A percentile compares a stretch with the other conserved stretches of the same genome.
Conservation (phyloP, 305 asterid species). For the Fraxinus baroniana region DNA sequence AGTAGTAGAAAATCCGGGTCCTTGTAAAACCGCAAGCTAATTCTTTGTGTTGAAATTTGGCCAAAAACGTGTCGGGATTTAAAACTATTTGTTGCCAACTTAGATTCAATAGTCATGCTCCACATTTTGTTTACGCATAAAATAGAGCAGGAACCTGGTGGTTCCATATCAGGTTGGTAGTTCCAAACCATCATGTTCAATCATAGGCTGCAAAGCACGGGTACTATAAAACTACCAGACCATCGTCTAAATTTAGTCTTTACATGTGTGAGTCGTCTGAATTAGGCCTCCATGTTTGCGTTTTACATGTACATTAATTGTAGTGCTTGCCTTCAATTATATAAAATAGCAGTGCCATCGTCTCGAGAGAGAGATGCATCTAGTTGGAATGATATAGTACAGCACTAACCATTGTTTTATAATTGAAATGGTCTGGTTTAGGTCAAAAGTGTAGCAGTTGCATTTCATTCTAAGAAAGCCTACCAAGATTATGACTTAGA, state of each 20-base stretch:
- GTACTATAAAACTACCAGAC: neutral
- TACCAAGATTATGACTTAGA: too few relatives aligned
- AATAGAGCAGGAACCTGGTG: neutral
- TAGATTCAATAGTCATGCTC: neutral
- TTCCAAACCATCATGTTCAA: neutral
- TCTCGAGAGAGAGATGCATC: neutral
- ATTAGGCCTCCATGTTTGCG: too few relatives aligned
- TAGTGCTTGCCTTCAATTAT: too few relatives aligned
- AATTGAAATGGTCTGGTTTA: neutral
- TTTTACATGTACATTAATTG: too few relatives aligned
- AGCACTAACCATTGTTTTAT: neutral
- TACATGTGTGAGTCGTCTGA: neutral
- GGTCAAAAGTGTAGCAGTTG: neutral
- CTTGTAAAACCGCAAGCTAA: neutral
- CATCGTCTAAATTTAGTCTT: too few relatives aligned
- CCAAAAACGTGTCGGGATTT: neutral
- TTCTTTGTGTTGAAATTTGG: neutral
- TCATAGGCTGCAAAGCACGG: neutral
- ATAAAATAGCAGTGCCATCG: neutral
- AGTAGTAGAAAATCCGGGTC: neutral
- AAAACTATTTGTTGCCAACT: neutral
- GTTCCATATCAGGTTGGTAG: neutral
- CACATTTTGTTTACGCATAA: neutral
- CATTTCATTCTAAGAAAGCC: too few relatives aligned
- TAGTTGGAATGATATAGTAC: neutral